Base-by-base conservation (phyloP, 306 rosid genomes). In the Pyrus pyrifolia region DNA sequence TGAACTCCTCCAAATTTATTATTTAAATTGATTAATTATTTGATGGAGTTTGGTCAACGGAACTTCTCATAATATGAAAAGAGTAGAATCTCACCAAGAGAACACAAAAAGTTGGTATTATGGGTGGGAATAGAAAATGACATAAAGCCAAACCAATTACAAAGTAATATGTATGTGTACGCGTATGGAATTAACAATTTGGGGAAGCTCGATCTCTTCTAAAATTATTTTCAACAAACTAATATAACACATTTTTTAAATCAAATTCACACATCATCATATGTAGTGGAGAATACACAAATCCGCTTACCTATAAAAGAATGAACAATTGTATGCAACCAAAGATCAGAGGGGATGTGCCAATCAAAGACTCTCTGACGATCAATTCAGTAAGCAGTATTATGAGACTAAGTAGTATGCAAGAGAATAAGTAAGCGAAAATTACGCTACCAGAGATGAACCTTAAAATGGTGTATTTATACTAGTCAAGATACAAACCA, bases 201-300 rank as follows among this genome's bases (percentile, higher is more conserved):
- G 68, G 79, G 78, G 61, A 60, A 85, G 73, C 64, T 78, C 82
- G 57, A 22, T 60, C 73, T 79, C 30, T 70, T 53, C 67, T 33
- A 51, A 79, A 82, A 44, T 77, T 42, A 82, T 87, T 82, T 70
- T 79, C 80, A 75, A 68, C 46, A 44, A 44, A 81, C 72, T 74
- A 75, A 84, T 67, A 75, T 67, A 59, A 70, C 81, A 55, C 67
- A 63, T 25, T 55, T 86, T 79, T 83, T 10, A 9, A 44, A 44
- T 44, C 14, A 44, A 10, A 44, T 44, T 44, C 45, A 1, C 8
- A 0, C 40, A 35, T 8, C 15, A 0, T 1, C 1, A 2, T 5
- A 4, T 11, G 15, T 45, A 13, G 51, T 11, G 4, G 51, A 45
- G 51, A 13, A 45, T 11, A 5, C 51, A 45, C 0, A 13, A 3